Evolutionary conservation across 345 rosid species (phyloP), one percentile per base, ranked within the genome.

Genomic region (Lumnitzera racemosa): DNA sequence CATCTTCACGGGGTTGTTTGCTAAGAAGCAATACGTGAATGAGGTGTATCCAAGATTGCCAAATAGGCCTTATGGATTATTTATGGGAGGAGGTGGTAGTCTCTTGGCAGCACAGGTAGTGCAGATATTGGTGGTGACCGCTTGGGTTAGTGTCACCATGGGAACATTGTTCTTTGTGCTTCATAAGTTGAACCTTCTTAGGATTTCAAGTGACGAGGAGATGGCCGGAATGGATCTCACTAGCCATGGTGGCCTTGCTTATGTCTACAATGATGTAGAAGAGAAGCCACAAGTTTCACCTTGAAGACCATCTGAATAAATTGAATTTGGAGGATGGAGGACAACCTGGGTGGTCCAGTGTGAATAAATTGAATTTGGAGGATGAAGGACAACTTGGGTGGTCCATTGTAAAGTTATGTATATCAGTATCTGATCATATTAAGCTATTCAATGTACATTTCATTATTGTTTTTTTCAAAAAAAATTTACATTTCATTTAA

Each of bases 231-330:
- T 84, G 76, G 82, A 84, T 55, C 47, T 73, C 59, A 84, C 84
- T 25, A 75, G 84, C 53, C 86, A 84, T 53, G 86, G 89, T 4
- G 89, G 84, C 24, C 57, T 74, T 49, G 86, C 89, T 12, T 81
- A 81, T 29, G 70, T 47, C 11, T 72, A 70, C 58, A 57, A 67
- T 27, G 80, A 76, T 7, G 81, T 71, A 3, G 66, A 36, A 7
- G 7, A 9, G 43, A 36, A 4, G 43, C 43, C 9, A 36, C 43
- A 36, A 4, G 43, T 1, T 9, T 36, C 43, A 5, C 9, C 11
- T 36, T 36, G 43, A 36, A 36, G 43, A 36, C 7, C 43, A 36
- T 36, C 43, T 4, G 43, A 36, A 7, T 9, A 36, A 5, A 36
- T 36, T 36, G 43, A 36, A 36, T 36, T 29, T 36, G 43, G 43